Base-by-base conservation (phyloP, 2,329 filamentous ascomycete genomes). In the Phaeoacremonium minimum region DNA sequence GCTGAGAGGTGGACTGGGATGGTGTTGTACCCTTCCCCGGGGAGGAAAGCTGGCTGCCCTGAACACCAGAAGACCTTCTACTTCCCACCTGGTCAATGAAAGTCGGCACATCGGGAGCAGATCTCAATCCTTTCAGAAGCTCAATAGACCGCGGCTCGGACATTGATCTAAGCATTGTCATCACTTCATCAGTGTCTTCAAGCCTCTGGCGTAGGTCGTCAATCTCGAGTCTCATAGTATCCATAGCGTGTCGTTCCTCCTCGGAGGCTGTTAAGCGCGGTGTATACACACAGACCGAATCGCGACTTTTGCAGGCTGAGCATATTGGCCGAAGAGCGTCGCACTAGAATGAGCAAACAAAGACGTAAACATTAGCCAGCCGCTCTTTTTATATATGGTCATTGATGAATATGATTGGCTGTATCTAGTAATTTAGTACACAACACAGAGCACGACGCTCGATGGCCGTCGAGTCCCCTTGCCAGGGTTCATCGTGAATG, bases 311-410 rank as follows among this genome's bases (percentile, higher is more conserved):
- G 20, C 41, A 43, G 5, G 35, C 18, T 4, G 38, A 26, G n/a
- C 41, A 43, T 15, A 14, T 13, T 12, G 41, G 41, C n/a, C 15
- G 30, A 15, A 26, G 35, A 15, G 33, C 30, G 15, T 43, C 36
- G 32, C 41, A 41, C 41, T 43, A 28, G 7, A 20, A 7, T n/a
- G n/a, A n/a, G n/a, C 15, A 5, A 11, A 15, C 9, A 4, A 19
- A 28, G 16, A 15, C n/a, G n/a, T 9, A n/a, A 9, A 26, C n/a
- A 26, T 26, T 26, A 26, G 22, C 22, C 9, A 26, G 22, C n/a
- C n/a, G n/a, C n/a, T n/a, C n/a, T n/a, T n/a, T n/a, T n/a, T n/a
- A n/a, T n/a, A n/a, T n/a, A n/a, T n/a, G n/a, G n/a, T n/a, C n/a
- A n/a, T n/a, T n/a, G n/a, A n/a, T n/a, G n/a, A n/a, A n/a, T n/a